Base-by-base conservation (phyloP, 306 rosid species). In the Vigna hirtella region DNA sequence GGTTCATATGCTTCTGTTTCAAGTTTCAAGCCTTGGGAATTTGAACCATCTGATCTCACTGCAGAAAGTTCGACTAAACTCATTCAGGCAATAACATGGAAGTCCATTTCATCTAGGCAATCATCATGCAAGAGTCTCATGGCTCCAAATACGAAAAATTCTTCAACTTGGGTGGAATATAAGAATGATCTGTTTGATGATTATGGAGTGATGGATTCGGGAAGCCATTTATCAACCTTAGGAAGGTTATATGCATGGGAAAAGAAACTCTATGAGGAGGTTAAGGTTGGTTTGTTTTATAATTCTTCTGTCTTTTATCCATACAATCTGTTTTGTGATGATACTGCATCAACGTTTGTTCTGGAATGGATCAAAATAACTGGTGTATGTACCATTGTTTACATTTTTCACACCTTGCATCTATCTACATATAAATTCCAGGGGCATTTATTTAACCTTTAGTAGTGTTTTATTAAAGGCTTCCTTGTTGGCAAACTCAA, bases 191-290 rank as follows among this genome's bases (percentile, higher is more conserved):
- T 96, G 5, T 91, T 93, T 40, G 97, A 96, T 42, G 97, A 91
- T 83, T 88, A 84, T 61, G 96, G 89, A 55, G 93, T 97, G 82
- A 95, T 96, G 99, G 88, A 78, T 65, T 91, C 99, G 2, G 99
- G 98, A 81, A 91, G 97, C 81, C 99, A 96, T 84, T 90, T 93
- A 11, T 88, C 88, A 22, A 96, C 99, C 18, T 74, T 96, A 4
- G 98, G 89, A 80, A 89, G 99, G 83, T 69, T 95, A 45, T 93
- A 90, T 81, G 98, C 97, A 62, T 95, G 98, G 99, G 99, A 95
- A 85, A 93, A 95, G 91, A 96, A 96, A 77, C 89, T 96, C 62
- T 95, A 88, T 48, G 97, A 96, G 79, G 96, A 93, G 87, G 98
- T 96, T 69, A 96, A 91, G 99, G 99, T 93, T 79, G 71, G 79